A percentile compares a stretch with the other conserved stretches of the same genome.
phyloP scores from a whole-genome alignment of 2,329 filamentous ascomycete species.

The Apiospora sp. region DNA sequence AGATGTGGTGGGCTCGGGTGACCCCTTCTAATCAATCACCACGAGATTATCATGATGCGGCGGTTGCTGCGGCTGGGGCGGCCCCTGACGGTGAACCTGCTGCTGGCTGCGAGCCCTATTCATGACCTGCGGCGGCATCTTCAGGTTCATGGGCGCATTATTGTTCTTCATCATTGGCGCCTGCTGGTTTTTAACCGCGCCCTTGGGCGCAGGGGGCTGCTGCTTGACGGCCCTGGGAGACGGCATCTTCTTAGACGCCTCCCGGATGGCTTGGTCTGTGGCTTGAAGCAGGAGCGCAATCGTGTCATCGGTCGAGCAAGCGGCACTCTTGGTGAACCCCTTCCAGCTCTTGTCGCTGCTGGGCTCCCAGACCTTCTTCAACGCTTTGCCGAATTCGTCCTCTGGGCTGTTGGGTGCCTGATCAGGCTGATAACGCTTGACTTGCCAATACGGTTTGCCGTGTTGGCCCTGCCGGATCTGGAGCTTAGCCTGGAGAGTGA shows the following conservation, averaged over 20 bases:
- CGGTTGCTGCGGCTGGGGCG: conserved; percentile 31
- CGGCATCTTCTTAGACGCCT: conserved; percentile 19
- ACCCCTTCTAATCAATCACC: conserved; percentile 15
- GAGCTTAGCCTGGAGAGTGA: conserved; percentile 63
- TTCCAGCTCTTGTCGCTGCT: conserved; percentile 38
- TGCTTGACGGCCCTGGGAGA: conserved; percentile 40
- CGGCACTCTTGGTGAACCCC: conserved; percentile 50
- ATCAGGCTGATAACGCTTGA: conserved; percentile 42
- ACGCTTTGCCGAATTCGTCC: conserved; percentile 40
- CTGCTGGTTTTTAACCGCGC: conserved; percentile 19
- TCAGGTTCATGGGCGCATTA: conserved; percentile 12
- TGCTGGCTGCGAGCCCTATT: conserved; percentile 22
- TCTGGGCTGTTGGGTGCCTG: not conserved
- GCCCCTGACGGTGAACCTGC: conserved; percentile 26
- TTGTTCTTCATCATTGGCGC: conserved; percentile 4
- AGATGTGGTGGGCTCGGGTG: not conserved
- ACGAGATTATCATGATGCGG: conserved; percentile 2
- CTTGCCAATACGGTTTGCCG: conserved; percentile 59
- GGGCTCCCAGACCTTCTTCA: conserved; percentile 40
- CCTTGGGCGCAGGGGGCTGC: conserved; percentile 32
- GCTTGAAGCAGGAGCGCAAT: conserved; percentile 55
- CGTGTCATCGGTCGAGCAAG: conserved; percentile 48
- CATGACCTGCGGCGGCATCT: conserved; percentile 26
- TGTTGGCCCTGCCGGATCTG: conserved; percentile 45
- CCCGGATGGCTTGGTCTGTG: conserved; percentile 54